Conservation (phyloP, 176 grass and related monocot species). For the Microstegium vimineum region DNA sequence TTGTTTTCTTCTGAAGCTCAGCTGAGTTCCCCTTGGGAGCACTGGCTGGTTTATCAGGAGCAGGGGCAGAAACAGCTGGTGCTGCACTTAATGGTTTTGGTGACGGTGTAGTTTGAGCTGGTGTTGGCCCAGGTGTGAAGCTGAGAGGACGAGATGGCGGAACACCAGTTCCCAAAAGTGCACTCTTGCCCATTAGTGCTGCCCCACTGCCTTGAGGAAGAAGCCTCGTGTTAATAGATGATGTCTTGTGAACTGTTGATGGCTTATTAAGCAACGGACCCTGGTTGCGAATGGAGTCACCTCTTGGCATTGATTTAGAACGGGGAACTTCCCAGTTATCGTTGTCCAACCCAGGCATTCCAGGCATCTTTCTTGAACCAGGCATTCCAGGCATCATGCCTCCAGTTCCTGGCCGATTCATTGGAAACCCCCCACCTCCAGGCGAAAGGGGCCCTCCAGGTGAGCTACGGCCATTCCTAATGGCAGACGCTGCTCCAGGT, state of each 20-base stretch:
- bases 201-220: conserved; percentile 76
- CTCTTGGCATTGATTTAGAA: conserved; percentile 78
- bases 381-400: conserved; percentile 99
- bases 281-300: conserved; percentile 41
- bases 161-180: conserved; percentile 47
- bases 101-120: conserved; percentile 40
- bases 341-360: conserved; percentile 85
- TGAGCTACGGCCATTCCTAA: conserved; percentile 61
- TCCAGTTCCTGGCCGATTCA: conserved; percentile 60
- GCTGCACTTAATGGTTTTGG: conserved; percentile 39
- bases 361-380: conserved; percentile 93
- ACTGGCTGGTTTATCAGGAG: conserved; percentile 27
- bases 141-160: conserved; percentile 36
- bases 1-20: conserved; percentile 77
- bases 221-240: conserved; percentile 59
- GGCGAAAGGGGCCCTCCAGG: conserved; percentile 56
- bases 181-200: conserved; percentile 66
- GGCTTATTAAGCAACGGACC: conserved; percentile 31
- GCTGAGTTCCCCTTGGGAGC: conserved; percentile 40
- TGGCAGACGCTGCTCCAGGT: conserved; percentile 54
- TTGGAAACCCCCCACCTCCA: conserved; percentile 51
- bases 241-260: conserved; percentile 36
- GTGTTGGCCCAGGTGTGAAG: conserved; percentile 10
- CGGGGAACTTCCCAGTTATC: conserved; percentile 95
- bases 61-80: conserved; percentile 29